Percentiles rank a stretch among this genome's conserved stretches.
phyloP scores from a whole-genome alignment of 441 rosid genomes.

The Pelargonium cotyledonis region DNA sequence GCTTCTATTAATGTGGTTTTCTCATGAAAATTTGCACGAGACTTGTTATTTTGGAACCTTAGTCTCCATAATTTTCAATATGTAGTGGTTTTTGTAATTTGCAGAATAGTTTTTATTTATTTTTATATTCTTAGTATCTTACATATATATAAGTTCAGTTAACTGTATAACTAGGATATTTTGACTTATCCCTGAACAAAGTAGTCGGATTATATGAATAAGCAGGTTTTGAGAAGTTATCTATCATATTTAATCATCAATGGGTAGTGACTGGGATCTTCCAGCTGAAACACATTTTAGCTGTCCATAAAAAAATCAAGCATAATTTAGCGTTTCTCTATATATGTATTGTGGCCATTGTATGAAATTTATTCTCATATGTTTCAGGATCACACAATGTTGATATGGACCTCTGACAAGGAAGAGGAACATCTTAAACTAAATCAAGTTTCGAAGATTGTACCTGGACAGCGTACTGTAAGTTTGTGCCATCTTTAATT shows the following conservation, averaged over 20 bases:
- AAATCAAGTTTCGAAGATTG: slow-evolving; percentile 59
- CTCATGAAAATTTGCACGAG: slow-evolving; percentile 8
- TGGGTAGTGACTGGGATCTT: neutral
- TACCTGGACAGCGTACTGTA: slow-evolving; percentile 92
- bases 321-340: slow-evolving; percentile 12
- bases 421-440: slow-evolving; percentile 63
- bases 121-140: too few species aligned
- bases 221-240: neutral
- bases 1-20: neutral
- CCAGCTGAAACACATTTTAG: too few species aligned
- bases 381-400: slow-evolving; percentile 61
- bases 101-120: neutral
- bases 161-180: neutral
- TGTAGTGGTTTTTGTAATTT: neutral
- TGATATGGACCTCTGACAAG: slow-evolving; percentile 85
- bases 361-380: neutral
- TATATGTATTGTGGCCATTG: slow-evolving; percentile 4
- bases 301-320: too few species aligned
- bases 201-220: neutral
- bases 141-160: neutral
- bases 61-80: neutral
- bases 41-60: neutral
- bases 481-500: slow-evolving; percentile 30
- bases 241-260: too few species aligned
- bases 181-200: neutral